phyloP scores from a whole-genome alignment of 441 rosid genomes.

The Cnidoscolus chayamansa region DNA sequence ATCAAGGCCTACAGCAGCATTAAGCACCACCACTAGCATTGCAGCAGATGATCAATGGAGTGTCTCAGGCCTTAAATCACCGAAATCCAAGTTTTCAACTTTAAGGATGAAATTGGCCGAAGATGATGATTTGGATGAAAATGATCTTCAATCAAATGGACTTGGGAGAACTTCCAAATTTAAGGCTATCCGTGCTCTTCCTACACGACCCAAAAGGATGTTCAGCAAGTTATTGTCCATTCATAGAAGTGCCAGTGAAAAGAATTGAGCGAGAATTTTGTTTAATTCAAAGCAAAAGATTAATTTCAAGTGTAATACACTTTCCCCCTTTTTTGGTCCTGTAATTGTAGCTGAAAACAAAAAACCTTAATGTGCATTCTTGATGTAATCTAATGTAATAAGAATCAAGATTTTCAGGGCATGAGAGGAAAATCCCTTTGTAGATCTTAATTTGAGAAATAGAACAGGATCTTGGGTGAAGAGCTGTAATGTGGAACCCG shows the following conservation, averaged over 20 bases:
- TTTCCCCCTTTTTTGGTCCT: constrained; percentile 14
- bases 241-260: constrained; percentile 61
- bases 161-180: constrained; percentile 55
- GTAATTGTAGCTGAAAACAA: constrained; percentile 37
- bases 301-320: constrained; percentile 34
- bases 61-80: constrained; percentile 79
- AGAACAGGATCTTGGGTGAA: constrained; percentile 8
- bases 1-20: constrained; percentile 54
- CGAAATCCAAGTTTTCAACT: constrained; percentile 66
- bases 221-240: constrained; percentile 78
- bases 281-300: constrained; percentile 28
- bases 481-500: constrained; percentile 26
- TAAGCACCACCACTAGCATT: constrained; percentile 64
- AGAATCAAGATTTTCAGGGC: constrained; percentile 29
- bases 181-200: constrained; percentile 75
- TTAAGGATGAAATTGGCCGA: constrained; percentile 82
- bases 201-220: constrained; percentile 72
- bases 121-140: constrained; percentile 60
- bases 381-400: constrained; percentile 38
- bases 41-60: constrained; percentile 88
- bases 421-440: constrained; percentile 17
- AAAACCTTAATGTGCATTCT: constrained; percentile 39
- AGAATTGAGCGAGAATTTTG: constrained; percentile 43
- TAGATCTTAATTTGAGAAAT: constrained; percentile 18
- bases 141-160: constrained; percentile 50